phyloP scores from a whole-genome alignment of 768 basidiomycete species.

The Sarcodon sp. region DNA sequence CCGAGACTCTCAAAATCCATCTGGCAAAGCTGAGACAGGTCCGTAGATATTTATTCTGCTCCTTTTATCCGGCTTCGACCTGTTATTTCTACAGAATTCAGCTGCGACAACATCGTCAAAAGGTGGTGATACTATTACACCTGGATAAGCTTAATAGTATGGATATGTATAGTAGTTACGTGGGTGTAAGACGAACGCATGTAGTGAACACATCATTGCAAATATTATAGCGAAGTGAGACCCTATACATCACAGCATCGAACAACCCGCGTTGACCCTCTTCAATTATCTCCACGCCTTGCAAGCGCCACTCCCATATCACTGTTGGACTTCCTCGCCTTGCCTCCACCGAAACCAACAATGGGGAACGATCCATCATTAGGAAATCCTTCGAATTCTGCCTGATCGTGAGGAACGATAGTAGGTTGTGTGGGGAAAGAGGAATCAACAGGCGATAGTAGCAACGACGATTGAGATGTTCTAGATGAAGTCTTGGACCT shows the following conservation, averaged over 20 bases:
- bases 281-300: slow-evolving; percentile 19
- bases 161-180: no score
- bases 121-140: no score
- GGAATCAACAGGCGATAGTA: slow-evolving; percentile 23
- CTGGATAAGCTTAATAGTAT: no score
- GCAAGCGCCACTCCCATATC: slow-evolving; percentile 30
- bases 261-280: not conserved
- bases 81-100: no score
- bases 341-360: slow-evolving; percentile 18
- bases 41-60: slow-evolving; percentile 3
- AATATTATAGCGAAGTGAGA: no score
- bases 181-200: no score
- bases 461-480: slow-evolving; percentile 32
- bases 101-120: no score
- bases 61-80: not conserved
- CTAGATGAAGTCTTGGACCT: slow-evolving; percentile 20
- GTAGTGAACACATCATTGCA: no score
- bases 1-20: slow-evolving; percentile 86
- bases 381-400: slow-evolving; percentile 21
- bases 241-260: not conserved
- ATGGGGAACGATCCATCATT: slow-evolving; percentile 21
- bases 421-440: slow-evolving; percentile 17
- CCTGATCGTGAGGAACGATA: slow-evolving; percentile 16
- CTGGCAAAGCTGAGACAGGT: slow-evolving; percentile 83
- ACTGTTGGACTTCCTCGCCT: slow-evolving; percentile 19